Evolutionary conservation across 2,329 filamentous ascomycete species (phyloP), one percentile per base, ranked within the genome.

Genomic region (Trichoderma polysporum): DNA sequence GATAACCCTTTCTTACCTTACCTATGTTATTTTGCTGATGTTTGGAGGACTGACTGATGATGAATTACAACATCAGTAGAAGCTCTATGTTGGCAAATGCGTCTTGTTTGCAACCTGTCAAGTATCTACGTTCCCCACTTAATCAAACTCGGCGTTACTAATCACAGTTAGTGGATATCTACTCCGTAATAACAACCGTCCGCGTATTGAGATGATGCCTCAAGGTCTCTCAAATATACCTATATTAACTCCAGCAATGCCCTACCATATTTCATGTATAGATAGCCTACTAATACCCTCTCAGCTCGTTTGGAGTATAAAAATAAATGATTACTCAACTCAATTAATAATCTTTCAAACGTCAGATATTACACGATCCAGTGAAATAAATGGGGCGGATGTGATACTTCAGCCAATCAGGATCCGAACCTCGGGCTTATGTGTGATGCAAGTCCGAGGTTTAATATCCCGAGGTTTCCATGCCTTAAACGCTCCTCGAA

Each of bases 381-480:
- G 37, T 35, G 10, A 52, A 15, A 61, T 61, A 61, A 61, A 37
- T 47, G 45, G 58, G 47, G 35, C 58, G 31, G 15, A 39, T 29
- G 17, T 15, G 22, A 22, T 15, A 22, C 8, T 8, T 19, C 31
- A 52, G 47, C 58, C 45, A 61, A 61, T 61, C 31, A 61, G 41
- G 15, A 5, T 27, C 33, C n/a, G 22, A 29, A 37, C 58, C 58
- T 52, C 58, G 58, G 41, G 33, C 45, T 61, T 49, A 37, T 17
- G 41, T 52, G 22, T 33, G 58, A 52, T 61, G 27, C 45, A 39
- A 61, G 45, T 61, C 58, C 58, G 58, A 61, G 58, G 58, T 61
- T 61, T 61, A 61, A 52, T 39, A 61, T 52, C 41, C 61, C 49
- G 61, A 56, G 61, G 61, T 47, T 47, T 45, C 50, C 37, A 27